phyloP scores from a whole-genome alignment of 2,329 filamentous ascomycete species.

The Aspergillus pseudoviridinutans region DNA sequence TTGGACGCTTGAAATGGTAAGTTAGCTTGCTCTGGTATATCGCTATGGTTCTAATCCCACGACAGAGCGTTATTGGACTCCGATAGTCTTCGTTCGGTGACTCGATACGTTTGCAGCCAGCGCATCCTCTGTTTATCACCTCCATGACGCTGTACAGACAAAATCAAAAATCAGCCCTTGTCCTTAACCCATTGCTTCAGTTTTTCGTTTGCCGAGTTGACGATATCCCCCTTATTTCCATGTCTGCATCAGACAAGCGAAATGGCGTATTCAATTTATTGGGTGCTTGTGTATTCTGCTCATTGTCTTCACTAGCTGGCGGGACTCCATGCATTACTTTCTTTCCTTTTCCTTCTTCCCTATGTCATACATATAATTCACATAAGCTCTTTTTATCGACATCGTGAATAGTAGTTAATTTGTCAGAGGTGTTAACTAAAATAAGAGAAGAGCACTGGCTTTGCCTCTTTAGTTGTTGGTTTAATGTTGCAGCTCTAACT shows the following conservation, averaged over 20 bases:
- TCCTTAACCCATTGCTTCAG: constrained; percentile 10
- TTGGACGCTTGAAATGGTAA: constrained; percentile 94
- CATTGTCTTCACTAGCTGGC: constrained; percentile 14
- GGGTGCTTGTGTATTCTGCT: constrained; percentile 17
- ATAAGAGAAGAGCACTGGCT: not conserved
- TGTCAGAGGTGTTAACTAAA: not conserved
- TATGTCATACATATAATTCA: not conserved
- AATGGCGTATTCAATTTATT: constrained; percentile 16
- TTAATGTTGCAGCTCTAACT: not conserved
- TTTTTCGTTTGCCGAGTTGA: constrained; percentile 16
- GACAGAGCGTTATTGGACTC: constrained; percentile 76
- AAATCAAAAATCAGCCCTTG: constrained; percentile 7
- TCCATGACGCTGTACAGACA: constrained; percentile 9
- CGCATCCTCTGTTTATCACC: constrained; percentile 3
- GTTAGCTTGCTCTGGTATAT: constrained; percentile 14
- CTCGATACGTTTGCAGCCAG: constrained; percentile 17
- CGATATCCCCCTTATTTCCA: constrained; percentile 19
- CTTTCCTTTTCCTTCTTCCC: not conserved
- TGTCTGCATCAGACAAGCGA: constrained; percentile 12
- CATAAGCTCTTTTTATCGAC: not conserved
- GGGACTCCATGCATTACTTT: constrained; percentile 13
- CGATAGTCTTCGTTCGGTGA: constrained; percentile 41
- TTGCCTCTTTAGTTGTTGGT: not conserved
- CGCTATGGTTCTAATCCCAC: constrained; percentile 14
- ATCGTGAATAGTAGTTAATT: not conserved